Percentiles rank a stretch among this genome's conserved stretches.
Evolutionary conservation across 495 filamentous ascomycete genomes (phyloP).

Genomic region (Penicillium angulare): DNA sequence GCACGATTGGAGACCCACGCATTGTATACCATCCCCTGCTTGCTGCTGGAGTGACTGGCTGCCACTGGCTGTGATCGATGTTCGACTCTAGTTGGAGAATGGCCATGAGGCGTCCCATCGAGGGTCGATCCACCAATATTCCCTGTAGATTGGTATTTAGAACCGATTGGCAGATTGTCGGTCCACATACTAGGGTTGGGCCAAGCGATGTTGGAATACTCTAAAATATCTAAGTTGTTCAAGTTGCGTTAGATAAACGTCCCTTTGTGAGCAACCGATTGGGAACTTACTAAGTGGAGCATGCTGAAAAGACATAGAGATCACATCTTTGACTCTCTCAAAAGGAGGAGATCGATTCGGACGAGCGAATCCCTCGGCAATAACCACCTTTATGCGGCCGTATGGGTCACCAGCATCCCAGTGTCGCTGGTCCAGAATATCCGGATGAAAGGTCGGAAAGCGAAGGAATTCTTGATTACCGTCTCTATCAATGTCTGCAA

Average conservation of each 20-base stretch:
- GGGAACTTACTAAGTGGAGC: slow-evolving; percentile 75
- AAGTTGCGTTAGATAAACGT: too few relatives aligned
- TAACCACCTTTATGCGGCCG: slow-evolving; percentile 74
- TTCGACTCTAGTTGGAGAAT: slow-evolving; percentile 48
- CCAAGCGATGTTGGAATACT: slow-evolving; percentile 77
- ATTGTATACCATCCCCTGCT: slow-evolving; percentile 13
- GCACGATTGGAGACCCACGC: slow-evolving; percentile 25
- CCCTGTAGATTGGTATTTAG: slow-evolving; percentile 32
- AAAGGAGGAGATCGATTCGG: slow-evolving; percentile 52
- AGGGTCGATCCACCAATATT: slow-evolving; percentile 25
- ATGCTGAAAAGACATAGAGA: slow-evolving; percentile 84
- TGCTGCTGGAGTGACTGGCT: slow-evolving; percentile 17
- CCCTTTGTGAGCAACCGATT: too few relatives aligned
- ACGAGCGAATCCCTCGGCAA: slow-evolving; percentile 68
- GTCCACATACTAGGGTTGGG: slow-evolving; percentile 75
- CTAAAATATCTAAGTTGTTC: slow-evolving; percentile 76
- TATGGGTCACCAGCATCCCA: slow-evolving; percentile 71
- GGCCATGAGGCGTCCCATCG: slow-evolving; percentile 43
- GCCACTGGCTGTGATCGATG: slow-evolving; percentile 5
- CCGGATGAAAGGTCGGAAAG: slow-evolving; percentile 73
- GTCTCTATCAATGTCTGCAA: slow-evolving; percentile 57
- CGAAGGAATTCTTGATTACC: slow-evolving; percentile 62
- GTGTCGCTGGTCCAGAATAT: slow-evolving; percentile 66
- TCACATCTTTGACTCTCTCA: slow-evolving; percentile 69
- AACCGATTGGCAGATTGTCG: slow-evolving; percentile 39